Conservation (phyloP, 2,329 filamentous ascomycete species). For the Ophiocordyceps camponoti-leonardi region DNA sequence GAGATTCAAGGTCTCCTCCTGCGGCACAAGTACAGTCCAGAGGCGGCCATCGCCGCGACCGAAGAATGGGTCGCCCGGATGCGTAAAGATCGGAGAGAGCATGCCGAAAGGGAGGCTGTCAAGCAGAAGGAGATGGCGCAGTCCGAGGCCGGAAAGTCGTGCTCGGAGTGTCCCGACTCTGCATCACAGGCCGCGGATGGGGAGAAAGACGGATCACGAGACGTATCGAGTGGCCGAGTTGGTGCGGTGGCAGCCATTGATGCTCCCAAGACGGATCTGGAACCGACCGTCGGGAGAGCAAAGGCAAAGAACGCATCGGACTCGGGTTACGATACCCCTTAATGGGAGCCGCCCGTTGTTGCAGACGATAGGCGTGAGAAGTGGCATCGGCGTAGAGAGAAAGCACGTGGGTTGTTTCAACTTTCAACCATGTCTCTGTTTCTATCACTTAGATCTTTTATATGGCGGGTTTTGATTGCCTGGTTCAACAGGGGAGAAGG, state of each 20-base stretch:
- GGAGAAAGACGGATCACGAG: not conserved
- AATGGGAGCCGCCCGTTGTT: not conserved
- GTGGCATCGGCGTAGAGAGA: no score
- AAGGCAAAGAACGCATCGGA: constrained; percentile 13
- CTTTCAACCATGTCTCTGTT: no score
- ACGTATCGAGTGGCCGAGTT: not conserved
- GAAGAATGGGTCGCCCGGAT: constrained; percentile 32
- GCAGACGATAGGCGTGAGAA: no score
- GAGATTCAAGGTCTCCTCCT: constrained; percentile 43
- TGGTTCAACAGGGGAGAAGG: no score
- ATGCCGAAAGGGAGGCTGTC: constrained; percentile 13
- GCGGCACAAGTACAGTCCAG: constrained; percentile 34
- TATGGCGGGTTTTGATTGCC: no score
- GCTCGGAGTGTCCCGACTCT: not conserved
- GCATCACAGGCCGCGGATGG: not conserved
- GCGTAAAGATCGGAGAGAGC: constrained; percentile 28
- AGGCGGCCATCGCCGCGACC: constrained; percentile 26
- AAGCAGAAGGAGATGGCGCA: constrained; percentile 3
- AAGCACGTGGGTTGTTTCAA: no score
- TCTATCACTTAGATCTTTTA: no score
- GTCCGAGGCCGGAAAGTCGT: not conserved
- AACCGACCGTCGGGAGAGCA: not conserved
- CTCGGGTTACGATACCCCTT: constrained; percentile 15
- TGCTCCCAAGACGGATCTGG: not conserved
- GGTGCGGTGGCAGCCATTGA: not conserved